These are phyloP conservation scores for Ogataea nakhonphanomensis DNA, from an alignment of 805 yeast genomes.

Conservation along the genomic window DNA sequence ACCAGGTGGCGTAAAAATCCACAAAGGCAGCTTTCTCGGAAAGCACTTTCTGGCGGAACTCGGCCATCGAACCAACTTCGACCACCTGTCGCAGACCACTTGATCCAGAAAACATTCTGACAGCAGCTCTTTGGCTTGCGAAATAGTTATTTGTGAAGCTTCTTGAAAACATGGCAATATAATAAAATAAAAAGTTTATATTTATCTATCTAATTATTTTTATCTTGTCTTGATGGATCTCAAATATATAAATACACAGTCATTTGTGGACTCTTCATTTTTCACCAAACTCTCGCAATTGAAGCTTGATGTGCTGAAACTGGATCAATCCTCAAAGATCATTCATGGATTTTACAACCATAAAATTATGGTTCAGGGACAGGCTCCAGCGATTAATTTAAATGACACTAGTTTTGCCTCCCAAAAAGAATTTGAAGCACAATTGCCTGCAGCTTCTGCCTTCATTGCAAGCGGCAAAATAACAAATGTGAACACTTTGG, in stretches of 20 bases:
- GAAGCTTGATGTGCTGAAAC: constrained; percentile 70
- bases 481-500: constrained; percentile 74
- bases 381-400: constrained; percentile 30
- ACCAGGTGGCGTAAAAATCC: constrained; percentile 73
- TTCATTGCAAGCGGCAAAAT: constrained; percentile 35
- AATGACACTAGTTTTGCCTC: constrained; percentile 34
- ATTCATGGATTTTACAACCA: constrained; percentile 41
- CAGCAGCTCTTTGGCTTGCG: neutral
- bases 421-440: constrained; percentile 6
- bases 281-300: constrained; percentile 69
- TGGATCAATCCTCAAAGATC: constrained; percentile 46
- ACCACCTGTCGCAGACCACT: neutral
- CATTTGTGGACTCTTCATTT: constrained; percentile 84
- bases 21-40: constrained; percentile 46
- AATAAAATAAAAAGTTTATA: neutral
- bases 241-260: constrained; percentile 51
- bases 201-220: neutral
- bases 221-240: constrained; percentile 10
- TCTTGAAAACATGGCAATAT: constrained; percentile 11
- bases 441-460: constrained; percentile 20
- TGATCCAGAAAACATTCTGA: constrained; percentile 2
- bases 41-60: constrained; percentile 35
- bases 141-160: constrained; percentile 10
- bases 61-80: constrained; percentile 33
- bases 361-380: constrained; percentile 29